Evolutionary conservation across 371 early-diverging fungal genomes (phyloP), one percentile per base, ranked within the genome.

Genomic region (Rhizoclosmatium hyalinum): DNA sequence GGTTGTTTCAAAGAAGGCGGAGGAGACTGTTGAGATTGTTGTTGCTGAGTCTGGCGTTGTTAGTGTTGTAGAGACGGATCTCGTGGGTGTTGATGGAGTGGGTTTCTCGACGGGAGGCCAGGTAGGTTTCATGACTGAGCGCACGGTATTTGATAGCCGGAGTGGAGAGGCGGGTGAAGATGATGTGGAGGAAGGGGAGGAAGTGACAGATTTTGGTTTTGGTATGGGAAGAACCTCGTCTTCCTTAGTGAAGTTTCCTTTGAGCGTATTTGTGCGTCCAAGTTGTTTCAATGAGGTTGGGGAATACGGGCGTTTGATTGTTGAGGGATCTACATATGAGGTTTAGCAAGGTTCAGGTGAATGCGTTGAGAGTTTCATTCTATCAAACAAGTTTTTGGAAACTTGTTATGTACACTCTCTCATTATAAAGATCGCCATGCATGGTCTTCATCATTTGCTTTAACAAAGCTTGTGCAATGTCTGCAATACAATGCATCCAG

Each of bases 151-250:
- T n/a, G n/a, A n/a, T 53, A 12, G 10, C 14, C 53, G 53, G 53
- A n/a, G 53, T 6, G 17, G 32, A 6, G 58, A n/a, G 32, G 58
- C 21, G 8, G 58, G 58, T 6, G 58, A 17, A 32, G 32, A 6
- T 32, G 58, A 58, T 1, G 10, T 6, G 19, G 58, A 19, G 0
- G 58, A 19, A 6, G 58, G 58, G 21, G 58, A 17, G 10, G 58
- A 58, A 32, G 58, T 58, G 32, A 32, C 32, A 32, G 32, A 32
- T 32, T 32, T 32, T 21, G 58, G 17, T 17, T 32, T 21, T 64
- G 64, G 64, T 3, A 64, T 24, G 39, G 64, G 64, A 10, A 64
- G 64, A 42, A 42, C 39, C 42, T 64, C 64, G 43, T 64, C 64
- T 17, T 39, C 43, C 39, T 64, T 64, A 42, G 17, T 43, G 45